Conservation (phyloP, 345 rosid species). For the Populus simonii region DNA sequence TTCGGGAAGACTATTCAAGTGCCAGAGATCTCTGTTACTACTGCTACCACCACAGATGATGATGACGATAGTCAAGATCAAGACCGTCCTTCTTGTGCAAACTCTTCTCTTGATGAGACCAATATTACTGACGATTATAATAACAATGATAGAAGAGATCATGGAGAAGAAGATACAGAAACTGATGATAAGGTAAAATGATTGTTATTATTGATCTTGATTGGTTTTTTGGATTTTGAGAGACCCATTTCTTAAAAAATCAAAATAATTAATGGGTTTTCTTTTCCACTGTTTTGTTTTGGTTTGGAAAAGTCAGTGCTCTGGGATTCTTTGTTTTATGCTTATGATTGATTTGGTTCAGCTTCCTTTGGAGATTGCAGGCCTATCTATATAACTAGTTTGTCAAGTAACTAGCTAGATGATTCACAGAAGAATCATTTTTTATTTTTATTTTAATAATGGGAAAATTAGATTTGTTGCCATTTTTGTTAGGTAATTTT, state of each 20-base stretch:
- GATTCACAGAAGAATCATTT: not conserved
- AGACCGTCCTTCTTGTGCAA: constrained; percentile 35
- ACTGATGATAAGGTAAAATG: constrained; percentile 35
- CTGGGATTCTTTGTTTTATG: not conserved
- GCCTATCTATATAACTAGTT: not conserved
- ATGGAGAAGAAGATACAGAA: constrained; percentile 32
- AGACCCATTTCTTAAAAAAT: constrained; percentile 21
- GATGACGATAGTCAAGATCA: constrained; percentile 33
- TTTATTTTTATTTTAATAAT: not conserved
- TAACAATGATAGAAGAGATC: constrained; percentile 19
- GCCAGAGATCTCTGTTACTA: constrained; percentile 39
- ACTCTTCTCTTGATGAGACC: constrained; percentile 27
- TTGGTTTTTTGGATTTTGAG: constrained; percentile 12
- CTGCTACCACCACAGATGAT: not conserved
- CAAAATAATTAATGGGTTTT: constrained; percentile 22
- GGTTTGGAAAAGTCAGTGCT: not conserved
- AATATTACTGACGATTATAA: not conserved
- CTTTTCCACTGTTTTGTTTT: not conserved
- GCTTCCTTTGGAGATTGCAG: not conserved
- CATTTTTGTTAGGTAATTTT: not conserved
- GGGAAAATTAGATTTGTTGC: not conserved
- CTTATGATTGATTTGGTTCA: not conserved
- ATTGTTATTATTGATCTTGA: not conserved
- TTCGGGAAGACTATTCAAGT: constrained; percentile 84
- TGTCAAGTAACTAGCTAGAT: not conserved